Conservation (phyloP, 495 filamentous ascomycete genomes). For the Penicillium taxi region DNA sequence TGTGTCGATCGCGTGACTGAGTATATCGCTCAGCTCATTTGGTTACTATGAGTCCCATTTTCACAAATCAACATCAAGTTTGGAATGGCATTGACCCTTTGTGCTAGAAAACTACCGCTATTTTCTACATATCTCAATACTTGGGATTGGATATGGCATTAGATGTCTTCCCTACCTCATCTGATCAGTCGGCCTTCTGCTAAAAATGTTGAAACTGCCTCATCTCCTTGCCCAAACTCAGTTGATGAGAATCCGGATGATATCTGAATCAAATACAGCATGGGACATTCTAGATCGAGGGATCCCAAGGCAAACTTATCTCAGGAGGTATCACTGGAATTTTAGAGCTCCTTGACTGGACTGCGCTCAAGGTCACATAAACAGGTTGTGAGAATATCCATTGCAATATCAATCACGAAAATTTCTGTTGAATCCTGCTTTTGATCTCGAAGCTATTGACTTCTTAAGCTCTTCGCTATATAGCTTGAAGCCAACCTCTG, state of each 20-base stretch:
- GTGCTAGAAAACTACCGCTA: too few relatives aligned
- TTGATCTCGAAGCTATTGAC: constrained; percentile 19
- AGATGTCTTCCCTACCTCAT: neutral
- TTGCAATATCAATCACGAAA: constrained; percentile 22
- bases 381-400: constrained; percentile 8
- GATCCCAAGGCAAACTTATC: constrained; percentile 18
- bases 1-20: too few relatives aligned
- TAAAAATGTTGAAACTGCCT: constrained; percentile 1
- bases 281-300: constrained; percentile 1
- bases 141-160: too few relatives aligned
- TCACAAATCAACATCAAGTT: too few relatives aligned
- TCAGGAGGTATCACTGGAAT: constrained; percentile 19
- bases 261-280: neutral
- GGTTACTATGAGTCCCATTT: too few relatives aligned
- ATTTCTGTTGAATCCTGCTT: constrained; percentile 15
- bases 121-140: too few relatives aligned
- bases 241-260: neutral
- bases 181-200: constrained; percentile 1
- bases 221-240: neutral
- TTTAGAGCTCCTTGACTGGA: constrained; percentile 20
- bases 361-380: constrained; percentile 15
- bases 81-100: too few relatives aligned
- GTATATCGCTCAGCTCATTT: too few relatives aligned
- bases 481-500: constrained; percentile 20
- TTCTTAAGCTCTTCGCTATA: constrained; percentile 21